Evolutionary conservation across 2,329 filamentous ascomycete species (phyloP), one percentile per base, ranked within the genome.

Genomic region (Colletotrichum lupini): DNA sequence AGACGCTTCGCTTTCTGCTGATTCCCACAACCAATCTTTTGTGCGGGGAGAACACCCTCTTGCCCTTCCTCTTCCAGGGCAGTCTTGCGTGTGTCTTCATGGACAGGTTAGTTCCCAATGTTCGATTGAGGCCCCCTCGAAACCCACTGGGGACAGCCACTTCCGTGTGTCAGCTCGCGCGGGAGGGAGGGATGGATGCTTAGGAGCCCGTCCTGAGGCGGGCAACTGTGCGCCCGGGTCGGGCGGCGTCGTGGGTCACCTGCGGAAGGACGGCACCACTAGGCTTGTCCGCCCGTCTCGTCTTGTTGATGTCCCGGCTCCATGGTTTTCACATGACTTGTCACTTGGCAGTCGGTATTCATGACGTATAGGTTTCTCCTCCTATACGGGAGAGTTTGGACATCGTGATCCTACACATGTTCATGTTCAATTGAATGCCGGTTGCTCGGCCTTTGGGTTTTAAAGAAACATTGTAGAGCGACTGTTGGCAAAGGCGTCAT

Each of bases 261-360:
- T 35, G 49, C 67, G 71, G 67, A 70, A 71, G 49, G 67, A 16
- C 67, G 71, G 71, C 71, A 73, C 67, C 67, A 49, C 71, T 61
- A 73, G 46, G 60, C 56, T 70, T 32, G 60, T 57, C 56, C 42
- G 55, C 55, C 53, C 65, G 32, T 63, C 37, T 59, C 42, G 52
- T 63, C 49, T 63, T 19, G 65, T 42, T 16, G 7, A 52, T 55
- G 66, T 65, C 19, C 70, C 70, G 70, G 55, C 59, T 46, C 37
- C 26, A 56, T 22, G 46, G 67, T 26, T 66, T 55, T 35, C 42
- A 28, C 66, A 22, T 58, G 9, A 26, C 19, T 28, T 58, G 8
- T 55, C 53, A 37, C 42, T 56, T 46, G 24, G 16, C 46, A 35
- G 12, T 53, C 22, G 37, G n/a, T 42, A 12, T 30, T 6, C 30